phyloP scores from a whole-genome alignment of 2,329 filamentous ascomycete genomes.

The Iodosphaeria phyllophila region DNA sequence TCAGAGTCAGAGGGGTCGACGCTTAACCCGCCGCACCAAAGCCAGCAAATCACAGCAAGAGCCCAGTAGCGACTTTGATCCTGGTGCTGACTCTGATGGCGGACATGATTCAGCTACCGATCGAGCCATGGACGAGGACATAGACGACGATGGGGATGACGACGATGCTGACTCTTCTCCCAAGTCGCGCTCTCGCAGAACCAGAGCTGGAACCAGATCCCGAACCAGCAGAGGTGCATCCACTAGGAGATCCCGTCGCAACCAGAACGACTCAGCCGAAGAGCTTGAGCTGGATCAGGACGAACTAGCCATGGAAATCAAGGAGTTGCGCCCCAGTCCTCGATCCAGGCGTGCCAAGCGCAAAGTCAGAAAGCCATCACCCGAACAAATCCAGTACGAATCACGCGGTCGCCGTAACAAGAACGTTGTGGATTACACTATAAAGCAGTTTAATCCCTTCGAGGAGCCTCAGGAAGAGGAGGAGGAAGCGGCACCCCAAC shows the following conservation, averaged over 20 bases:
- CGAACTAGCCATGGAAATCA: conserved; percentile 46
- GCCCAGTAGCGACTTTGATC: conserved; percentile 42
- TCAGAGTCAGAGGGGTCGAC: no score
- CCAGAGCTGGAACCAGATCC: conserved; percentile 26
- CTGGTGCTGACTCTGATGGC: conserved; percentile 38
- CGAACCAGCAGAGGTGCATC: conserved; percentile 19
- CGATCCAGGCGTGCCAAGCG: conserved; percentile 29
- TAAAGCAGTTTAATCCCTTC: conserved; percentile 53
- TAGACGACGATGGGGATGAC: conserved; percentile 20
- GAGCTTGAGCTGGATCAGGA: conserved; percentile 41
- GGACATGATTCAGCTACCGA: conserved; percentile 24
- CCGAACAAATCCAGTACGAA: conserved; percentile 40
- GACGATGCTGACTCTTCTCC: no score
- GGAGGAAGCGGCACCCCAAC: conserved; percentile 67
- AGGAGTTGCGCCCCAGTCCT: conserved; percentile 38
- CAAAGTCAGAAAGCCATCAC: no score
- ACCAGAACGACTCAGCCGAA: conserved; percentile 31
- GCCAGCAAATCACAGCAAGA: conserved; percentile 30
- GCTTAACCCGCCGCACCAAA: conserved; percentile 28
- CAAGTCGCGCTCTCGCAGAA: conserved; percentile 30
- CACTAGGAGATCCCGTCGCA: conserved; percentile 27
- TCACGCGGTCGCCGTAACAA: conserved; percentile 38
- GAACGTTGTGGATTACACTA: conserved; percentile 71
- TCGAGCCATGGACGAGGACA: conserved; percentile 10
- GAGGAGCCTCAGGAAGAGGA: conserved; percentile 30